Evolutionary conservation across 192 early-diverging fungal species (phyloP).

Genomic region (Mortierella claussenii): DNA sequence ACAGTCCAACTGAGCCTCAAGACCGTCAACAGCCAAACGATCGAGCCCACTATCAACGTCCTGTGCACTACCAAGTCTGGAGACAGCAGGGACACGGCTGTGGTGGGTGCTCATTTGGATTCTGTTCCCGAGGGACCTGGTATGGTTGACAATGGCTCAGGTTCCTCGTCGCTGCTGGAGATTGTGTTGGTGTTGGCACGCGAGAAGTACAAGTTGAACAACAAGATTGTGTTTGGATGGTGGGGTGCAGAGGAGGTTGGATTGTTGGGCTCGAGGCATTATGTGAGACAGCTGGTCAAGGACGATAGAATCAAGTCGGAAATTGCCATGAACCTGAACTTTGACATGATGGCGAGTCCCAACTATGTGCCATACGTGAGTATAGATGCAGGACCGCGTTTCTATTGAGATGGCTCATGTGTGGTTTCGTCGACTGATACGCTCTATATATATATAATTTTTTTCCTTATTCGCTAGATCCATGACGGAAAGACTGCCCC

Average conservation of each 20-base stretch:
- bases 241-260: slow-evolving; percentile 82
- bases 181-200: slow-evolving; percentile 65
- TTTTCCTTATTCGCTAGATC: slow-evolving; percentile 34
- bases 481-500: slow-evolving; percentile 74
- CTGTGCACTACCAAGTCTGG: slow-evolving; percentile 64
- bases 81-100: slow-evolving; percentile 58
- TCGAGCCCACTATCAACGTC: slow-evolving; percentile 73
- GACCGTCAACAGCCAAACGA: slow-evolving; percentile 59
- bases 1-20: slow-evolving; percentile 54
- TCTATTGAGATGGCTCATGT: too few relatives aligned
- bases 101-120: slow-evolving; percentile 75
- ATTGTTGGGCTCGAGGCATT: slow-evolving; percentile 70
- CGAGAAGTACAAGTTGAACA: slow-evolving; percentile 55
- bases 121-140: slow-evolving; percentile 77
- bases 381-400: too few relatives aligned
- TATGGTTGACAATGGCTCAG: slow-evolving; percentile 78
- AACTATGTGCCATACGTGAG: slow-evolving; percentile 71
- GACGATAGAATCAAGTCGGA: slow-evolving; percentile 53
- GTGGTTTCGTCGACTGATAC: neutral
- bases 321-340: slow-evolving; percentile 72
- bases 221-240: slow-evolving; percentile 77
- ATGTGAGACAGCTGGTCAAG: slow-evolving; percentile 61
- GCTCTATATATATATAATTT: neutral
- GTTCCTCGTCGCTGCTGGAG: slow-evolving; percentile 66
- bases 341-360: slow-evolving; percentile 81